Conservation (phyloP, 176 grass and related monocot species). For the Triticum monococcum region DNA sequence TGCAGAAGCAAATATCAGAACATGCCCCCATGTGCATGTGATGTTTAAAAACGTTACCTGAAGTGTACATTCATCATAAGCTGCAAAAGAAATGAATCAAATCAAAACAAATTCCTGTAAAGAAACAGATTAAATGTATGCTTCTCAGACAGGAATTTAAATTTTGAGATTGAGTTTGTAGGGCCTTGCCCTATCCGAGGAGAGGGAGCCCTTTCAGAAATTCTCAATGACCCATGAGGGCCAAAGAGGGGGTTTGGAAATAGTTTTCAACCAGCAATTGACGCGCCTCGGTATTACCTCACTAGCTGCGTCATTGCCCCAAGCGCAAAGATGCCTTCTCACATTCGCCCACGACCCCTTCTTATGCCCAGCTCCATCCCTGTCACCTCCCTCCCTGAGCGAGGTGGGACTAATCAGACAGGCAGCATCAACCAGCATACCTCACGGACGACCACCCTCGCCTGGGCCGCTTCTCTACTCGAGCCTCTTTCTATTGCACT, state of each 20-base stretch:
- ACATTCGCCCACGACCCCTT: rapidly evolving
- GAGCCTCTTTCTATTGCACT: neutral
- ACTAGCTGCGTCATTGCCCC: constrained; percentile 98
- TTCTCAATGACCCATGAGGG: constrained; percentile 42
- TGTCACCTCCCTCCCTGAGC: neutral
- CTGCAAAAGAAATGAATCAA: too few species aligned
- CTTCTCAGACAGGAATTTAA: too few species aligned
- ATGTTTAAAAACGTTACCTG: too few species aligned
- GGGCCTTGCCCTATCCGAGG: constrained; percentile 12
- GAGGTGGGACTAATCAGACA: constrained; percentile 29
- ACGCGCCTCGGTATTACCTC: constrained; percentile 70
- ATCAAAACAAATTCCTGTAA: too few species aligned
- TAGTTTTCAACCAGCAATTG: constrained; percentile 99
- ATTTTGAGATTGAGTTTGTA: neutral
- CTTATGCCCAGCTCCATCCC: neutral
- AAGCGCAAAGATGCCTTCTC: constrained; percentile 7
- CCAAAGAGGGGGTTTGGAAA: constrained; percentile 77
- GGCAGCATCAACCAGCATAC: neutral
- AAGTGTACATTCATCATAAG: too few species aligned
- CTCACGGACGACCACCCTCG: neutral
- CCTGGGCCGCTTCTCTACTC: neutral
- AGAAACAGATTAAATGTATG: too few species aligned
- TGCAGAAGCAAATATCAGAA: too few species aligned
- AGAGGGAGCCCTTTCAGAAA: constrained; percentile 52
- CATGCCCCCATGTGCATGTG: too few species aligned